Evolutionary conservation across 441 rosid species (phyloP).

Genomic region (Populus hybrid): DNA sequence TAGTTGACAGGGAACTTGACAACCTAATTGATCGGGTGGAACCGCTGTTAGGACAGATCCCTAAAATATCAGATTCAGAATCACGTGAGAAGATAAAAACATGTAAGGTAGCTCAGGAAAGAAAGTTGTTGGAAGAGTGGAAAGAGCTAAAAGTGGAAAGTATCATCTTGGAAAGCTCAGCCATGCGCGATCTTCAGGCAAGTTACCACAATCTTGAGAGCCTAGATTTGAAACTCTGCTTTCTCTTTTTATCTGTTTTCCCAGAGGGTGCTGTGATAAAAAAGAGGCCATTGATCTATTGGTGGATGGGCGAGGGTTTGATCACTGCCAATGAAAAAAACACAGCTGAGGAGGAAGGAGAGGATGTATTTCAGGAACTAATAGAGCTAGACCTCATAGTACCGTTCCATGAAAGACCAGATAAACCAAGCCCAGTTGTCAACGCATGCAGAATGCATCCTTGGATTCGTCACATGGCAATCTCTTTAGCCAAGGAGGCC

Average conservation of each 20-base stretch:
- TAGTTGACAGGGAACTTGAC: background rate
- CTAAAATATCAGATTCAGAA: background rate
- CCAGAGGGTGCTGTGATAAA: background rate
- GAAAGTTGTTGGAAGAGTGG: background rate
- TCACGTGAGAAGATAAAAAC: background rate
- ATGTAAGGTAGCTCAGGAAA: background rate
- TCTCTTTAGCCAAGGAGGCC: background rate
- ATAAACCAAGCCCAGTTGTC: background rate
- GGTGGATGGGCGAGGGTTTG: conserved; percentile 23
- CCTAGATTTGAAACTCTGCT: background rate
- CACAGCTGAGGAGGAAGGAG: conserved; percentile 14
- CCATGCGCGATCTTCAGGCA: background rate
- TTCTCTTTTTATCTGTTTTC: conserved; percentile 10
- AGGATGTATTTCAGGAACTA: conserved; percentile 2
- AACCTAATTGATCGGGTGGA: background rate
- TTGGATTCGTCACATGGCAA: conserved; percentile 4
- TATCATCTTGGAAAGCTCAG: background rate
- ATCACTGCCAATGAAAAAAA: background rate
- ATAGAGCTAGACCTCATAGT: background rate
- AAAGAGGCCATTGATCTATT: conserved; percentile 15
- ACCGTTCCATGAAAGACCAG: background rate
- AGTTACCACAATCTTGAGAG: background rate
- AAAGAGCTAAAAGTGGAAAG: background rate
- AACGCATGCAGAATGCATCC: background rate
- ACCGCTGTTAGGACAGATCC: background rate